Percentiles rank a stretch among this genome's conserved stretches.
These are phyloP conservation scores for Kokia cookei DNA, from an alignment of 441 rosid genomes.

Conservation along the genomic window DNA sequence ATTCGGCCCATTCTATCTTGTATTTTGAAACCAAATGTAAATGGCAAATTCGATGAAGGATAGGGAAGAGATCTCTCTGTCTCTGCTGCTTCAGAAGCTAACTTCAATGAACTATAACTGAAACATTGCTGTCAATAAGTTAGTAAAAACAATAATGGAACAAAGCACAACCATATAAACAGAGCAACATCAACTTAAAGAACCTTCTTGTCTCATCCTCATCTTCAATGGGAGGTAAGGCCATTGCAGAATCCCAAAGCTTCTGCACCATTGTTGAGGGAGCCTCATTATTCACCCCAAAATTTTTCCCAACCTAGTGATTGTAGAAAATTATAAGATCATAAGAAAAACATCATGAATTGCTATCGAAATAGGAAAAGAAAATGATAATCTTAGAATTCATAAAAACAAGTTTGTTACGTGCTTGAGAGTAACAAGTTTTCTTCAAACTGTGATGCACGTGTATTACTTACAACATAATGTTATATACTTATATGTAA, in stretches of 20 bases:
- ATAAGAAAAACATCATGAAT: not conserved
- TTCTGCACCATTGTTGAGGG: slow-evolving; percentile 90
- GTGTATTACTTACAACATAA: not conserved
- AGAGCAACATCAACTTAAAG: slow-evolving; percentile 5
- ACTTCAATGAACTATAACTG: slow-evolving; percentile 84
- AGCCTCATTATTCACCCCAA: slow-evolving; percentile 67
- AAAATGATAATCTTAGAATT: not conserved
- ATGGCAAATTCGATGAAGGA: slow-evolving; percentile 33
- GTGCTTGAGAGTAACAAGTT: not conserved
- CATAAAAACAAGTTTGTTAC: not conserved
- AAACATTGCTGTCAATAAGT: slow-evolving; percentile 11
- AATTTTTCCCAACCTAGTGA: slow-evolving; percentile 67
- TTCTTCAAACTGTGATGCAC: not conserved
- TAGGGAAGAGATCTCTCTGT: slow-evolving; percentile 53
- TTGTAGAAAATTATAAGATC: slow-evolving; percentile 4
- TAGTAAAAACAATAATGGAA: slow-evolving; percentile 9
- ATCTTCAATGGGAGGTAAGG: slow-evolving; percentile 62
- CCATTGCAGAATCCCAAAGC: slow-evolving; percentile 99
- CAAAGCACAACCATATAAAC: slow-evolving; percentile 6
- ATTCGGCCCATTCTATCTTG: slow-evolving; percentile 75
- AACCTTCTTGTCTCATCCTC: slow-evolving; percentile 82
- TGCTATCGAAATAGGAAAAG: not conserved
- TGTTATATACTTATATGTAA: not conserved
- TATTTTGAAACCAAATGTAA: slow-evolving; percentile 73
- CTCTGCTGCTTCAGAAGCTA: slow-evolving; percentile 70